These are phyloP conservation scores for Earliella scabrosa DNA, from an alignment of 1,284 basidiomycete species.

Conservation along the genomic window DNA sequence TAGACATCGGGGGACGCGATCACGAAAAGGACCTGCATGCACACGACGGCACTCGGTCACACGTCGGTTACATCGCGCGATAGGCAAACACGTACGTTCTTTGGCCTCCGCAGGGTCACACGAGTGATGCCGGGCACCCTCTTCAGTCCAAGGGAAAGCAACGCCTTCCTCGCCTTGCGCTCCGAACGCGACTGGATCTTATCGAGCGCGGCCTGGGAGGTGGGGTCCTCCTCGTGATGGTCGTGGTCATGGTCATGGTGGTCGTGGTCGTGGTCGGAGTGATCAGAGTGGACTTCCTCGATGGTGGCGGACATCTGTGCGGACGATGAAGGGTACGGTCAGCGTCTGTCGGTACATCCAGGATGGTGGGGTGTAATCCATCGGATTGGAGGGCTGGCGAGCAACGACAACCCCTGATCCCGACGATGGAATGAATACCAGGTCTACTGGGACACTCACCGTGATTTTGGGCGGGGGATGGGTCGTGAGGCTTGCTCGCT, in stretches of 20 bases:
- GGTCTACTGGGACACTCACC: conserved; percentile 21
- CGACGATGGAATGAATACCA: background rate
- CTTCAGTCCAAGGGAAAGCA: conserved; percentile 89
- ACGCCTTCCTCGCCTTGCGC: conserved; percentile 90
- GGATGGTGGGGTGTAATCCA: conserved; percentile 33
- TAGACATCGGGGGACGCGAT: conserved; percentile 95
- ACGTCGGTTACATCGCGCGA: background rate
- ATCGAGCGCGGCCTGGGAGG: conserved; percentile 84
- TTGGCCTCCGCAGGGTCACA: conserved; percentile 92
- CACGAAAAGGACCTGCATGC: conserved; percentile 83
- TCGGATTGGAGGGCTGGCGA: conserved; percentile 9
- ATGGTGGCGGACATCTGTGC: conserved; percentile 78
- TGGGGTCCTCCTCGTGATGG: conserved; percentile 75
- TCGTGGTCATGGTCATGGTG: conserved; percentile 58
- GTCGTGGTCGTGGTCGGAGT: conserved; percentile 60
- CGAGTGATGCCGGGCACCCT: conserved; percentile 92
- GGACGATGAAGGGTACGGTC: conserved; percentile 13
- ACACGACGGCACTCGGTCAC: background rate
- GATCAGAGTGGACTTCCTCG: conserved; percentile 82
- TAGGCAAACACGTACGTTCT: conserved; percentile 82
- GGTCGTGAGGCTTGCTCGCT: conserved; percentile 38
- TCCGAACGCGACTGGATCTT: conserved; percentile 93
- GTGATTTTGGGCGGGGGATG: conserved; percentile 20
- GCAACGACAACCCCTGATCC: background rate
- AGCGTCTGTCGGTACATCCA: conserved; percentile 42